Conservation (phyloP, 306 rosid species). For the Rubus idaeus region DNA sequence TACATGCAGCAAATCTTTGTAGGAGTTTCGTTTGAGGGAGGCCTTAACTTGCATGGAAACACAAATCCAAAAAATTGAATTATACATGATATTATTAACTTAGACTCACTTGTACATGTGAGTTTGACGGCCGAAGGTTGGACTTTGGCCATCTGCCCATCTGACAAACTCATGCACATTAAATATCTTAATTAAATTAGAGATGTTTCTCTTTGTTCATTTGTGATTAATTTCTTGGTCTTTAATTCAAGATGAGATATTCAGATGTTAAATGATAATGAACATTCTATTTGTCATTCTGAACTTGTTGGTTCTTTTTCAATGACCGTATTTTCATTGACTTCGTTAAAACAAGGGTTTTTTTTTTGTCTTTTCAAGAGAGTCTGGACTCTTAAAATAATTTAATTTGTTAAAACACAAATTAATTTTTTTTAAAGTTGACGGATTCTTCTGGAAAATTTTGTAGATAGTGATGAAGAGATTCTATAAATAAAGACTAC, state of each 20-base stretch:
- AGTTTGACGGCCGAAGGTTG: too few relatives aligned
- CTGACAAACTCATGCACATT: too few relatives aligned
- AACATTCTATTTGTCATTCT: background rate
- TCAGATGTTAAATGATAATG: background rate
- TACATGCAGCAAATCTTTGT: too few relatives aligned
- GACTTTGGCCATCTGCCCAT: too few relatives aligned
- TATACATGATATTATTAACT: too few relatives aligned
- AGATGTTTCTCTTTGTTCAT: background rate
- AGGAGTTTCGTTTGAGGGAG: background rate
- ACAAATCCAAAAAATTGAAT: background rate
- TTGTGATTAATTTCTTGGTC: background rate
- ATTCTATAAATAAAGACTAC: background rate
- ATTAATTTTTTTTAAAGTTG: too few relatives aligned
- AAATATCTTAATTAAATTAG: too few relatives aligned
- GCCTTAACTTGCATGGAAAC: background rate
- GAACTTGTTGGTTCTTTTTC: background rate
- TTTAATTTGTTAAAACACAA: too few relatives aligned
- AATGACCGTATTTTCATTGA: background rate
- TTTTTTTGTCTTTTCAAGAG: background rate
- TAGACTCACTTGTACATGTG: too few relatives aligned
- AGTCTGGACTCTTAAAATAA: background rate
- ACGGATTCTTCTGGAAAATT: background rate
- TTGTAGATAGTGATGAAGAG: too few relatives aligned
- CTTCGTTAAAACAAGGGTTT: background rate
- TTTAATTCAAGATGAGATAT: too few relatives aligned